Base-by-base conservation (phyloP, 306 rosid species). In the Corylus heterophylla region DNA sequence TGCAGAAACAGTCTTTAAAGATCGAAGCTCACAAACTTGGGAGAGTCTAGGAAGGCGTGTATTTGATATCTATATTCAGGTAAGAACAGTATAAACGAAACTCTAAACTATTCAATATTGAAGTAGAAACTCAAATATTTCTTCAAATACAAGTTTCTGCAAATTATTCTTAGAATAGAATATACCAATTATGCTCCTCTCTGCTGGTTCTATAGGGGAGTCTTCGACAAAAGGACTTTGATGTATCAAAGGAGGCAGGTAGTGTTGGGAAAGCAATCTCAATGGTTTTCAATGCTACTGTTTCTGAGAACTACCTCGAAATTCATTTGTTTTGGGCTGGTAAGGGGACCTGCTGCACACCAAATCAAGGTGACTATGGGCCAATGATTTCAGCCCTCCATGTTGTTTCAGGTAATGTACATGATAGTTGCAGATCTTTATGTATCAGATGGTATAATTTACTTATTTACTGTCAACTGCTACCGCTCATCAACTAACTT, bases 271-370 rank as follows among this genome's bases (percentile, higher is more conserved):
- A 10, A 64, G 70, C 70, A 64, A 0, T 89, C 6, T 29, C 5
- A 61, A 83, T 0, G 85, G 52, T 61, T 16, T 89, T 84, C 76
- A 78, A 31, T 51, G 87, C 74, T 85, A 59, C 25, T 25, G 97
- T 93, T 22, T 74, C 90, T 31, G 84, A 89, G 83, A 93, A 88
- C 78, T 81, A 69, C 86, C 64, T 93, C 22, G 98, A 91, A 81
- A 82, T 93, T 69, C 98, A 93, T 86, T 90, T 93, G 42, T 86
- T 91, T 79, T 91, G 95, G 98, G 97, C 95, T 35, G 98, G 98
- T 54, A 93, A 93, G 78, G 98, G 97, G 49, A 91, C 93, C 58
- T 91, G 97, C 50, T 91, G 95, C 73, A 73, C 90, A 61, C 97
- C 93, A 61, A 12, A 0, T 2, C 88, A 71, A 66, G 94, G 90